Evolutionary conservation across 345 rosid species (phyloP).

Genomic region (Citrus mangshanensis): DNA sequence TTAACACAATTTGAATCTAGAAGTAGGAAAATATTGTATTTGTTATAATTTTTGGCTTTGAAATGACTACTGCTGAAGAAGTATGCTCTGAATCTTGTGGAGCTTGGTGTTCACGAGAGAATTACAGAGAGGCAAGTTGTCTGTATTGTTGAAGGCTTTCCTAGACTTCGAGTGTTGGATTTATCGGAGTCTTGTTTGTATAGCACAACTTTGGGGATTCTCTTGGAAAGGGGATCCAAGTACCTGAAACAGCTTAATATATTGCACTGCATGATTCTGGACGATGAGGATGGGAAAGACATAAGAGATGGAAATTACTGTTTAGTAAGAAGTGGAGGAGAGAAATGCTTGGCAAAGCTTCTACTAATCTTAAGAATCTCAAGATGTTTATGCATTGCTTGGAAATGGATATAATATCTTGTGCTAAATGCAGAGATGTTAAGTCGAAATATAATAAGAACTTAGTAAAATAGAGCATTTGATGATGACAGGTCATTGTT

Average conservation of each 20-base stretch:
- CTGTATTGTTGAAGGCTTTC: constrained; percentile 7
- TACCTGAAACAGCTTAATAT: constrained; percentile 12
- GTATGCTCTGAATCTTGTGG: constrained; percentile 2
- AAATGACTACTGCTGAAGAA: too few species aligned
- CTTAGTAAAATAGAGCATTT: background rate
- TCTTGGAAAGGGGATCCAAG: background rate
- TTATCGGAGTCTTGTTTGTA: constrained; percentile 3
- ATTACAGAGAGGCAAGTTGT: background rate
- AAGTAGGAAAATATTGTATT: too few species aligned
- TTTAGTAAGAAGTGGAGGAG: background rate
- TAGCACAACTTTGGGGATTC: constrained; percentile 2
- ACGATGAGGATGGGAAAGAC: constrained; percentile 10
- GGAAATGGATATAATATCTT: background rate
- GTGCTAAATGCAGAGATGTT: background rate
- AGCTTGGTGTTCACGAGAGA: constrained; percentile 11
- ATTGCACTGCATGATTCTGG: constrained; percentile 11
- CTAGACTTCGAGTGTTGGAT: constrained; percentile 4
- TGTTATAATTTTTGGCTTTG: too few species aligned
- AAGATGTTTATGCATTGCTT: constrained; percentile 10
- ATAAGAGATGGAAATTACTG: background rate
- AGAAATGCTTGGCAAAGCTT: constrained; percentile 1
- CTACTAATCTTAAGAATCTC: background rate
- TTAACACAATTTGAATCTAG: too few species aligned
- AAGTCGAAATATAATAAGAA: background rate
- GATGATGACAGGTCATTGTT: background rate